Percentiles rank a stretch among this genome's conserved stretches.
These are phyloP conservation scores for Trichophaea hybrida DNA, from an alignment of 2,329 filamentous ascomycete genomes.

Conservation along the genomic window DNA sequence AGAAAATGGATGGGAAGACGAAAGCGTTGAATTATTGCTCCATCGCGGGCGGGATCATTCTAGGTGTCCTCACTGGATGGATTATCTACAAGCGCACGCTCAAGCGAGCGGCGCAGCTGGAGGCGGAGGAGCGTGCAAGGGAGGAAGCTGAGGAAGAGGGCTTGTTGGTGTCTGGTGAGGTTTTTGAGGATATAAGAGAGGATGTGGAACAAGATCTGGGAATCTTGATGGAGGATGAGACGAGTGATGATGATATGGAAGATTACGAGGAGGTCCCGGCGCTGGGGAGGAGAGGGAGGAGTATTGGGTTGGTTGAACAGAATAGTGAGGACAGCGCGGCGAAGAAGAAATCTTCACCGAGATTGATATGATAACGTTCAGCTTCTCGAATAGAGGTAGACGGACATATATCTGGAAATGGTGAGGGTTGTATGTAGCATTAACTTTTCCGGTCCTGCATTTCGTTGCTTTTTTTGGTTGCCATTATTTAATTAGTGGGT, in stretches of 20 bases:
- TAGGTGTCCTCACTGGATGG: conserved; percentile 64
- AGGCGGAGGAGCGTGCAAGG: conserved; percentile 22
- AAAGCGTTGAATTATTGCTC: conserved; percentile 72
- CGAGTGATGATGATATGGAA: background rate
- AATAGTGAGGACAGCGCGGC: too few species aligned
- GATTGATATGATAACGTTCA: too few species aligned
- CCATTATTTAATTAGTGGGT: too few species aligned
- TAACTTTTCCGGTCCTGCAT: too few species aligned
- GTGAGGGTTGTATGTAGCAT: too few species aligned
- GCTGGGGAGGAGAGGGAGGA: conserved; percentile 6
- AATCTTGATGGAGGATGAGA: background rate
- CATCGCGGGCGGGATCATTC: conserved; percentile 53
- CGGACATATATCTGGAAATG: too few species aligned
- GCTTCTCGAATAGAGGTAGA: too few species aligned
- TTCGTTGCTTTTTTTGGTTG: too few species aligned
- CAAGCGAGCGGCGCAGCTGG: conserved; percentile 22
- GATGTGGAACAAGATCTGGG: background rate
- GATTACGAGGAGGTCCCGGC: conserved; percentile 5
- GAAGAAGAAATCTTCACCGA: too few species aligned
- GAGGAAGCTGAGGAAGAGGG: conserved; percentile 6
- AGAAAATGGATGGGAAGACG: conserved; percentile 63
- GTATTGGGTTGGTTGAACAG: background rate
- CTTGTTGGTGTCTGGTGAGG: conserved; percentile 18
- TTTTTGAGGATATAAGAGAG: conserved; percentile 15
- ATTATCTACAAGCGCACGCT: conserved; percentile 53